Conservation (phyloP, 2,329 filamentous ascomycete genomes). For the Hymenoscyphus infarciens region DNA sequence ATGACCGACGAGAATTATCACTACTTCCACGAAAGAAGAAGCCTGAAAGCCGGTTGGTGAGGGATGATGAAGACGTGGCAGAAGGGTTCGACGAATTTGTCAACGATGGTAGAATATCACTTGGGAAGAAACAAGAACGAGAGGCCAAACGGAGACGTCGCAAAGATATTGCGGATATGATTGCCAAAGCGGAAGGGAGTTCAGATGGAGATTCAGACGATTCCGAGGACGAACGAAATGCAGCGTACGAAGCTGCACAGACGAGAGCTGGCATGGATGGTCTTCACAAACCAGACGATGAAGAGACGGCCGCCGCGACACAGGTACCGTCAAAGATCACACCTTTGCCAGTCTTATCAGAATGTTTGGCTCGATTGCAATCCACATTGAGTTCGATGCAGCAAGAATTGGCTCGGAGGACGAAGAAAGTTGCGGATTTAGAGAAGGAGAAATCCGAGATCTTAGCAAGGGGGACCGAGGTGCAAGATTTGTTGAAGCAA, state of each 20-base stretch:
- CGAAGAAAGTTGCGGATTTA: conserved; percentile 61
- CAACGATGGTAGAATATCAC: conserved; percentile 74
- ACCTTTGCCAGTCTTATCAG: conserved; percentile 69
- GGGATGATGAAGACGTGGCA: conserved; percentile 86
- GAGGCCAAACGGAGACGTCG: conserved; percentile 64
- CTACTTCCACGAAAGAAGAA: conserved; percentile 56
- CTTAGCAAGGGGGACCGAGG: conserved; percentile 66
- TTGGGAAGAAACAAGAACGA: conserved; percentile 75
- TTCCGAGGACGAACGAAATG: conserved; percentile 65
- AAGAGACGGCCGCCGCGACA: conserved; percentile 35
- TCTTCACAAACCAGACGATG: conserved; percentile 45
- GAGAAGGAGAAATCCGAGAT: conserved; percentile 67
- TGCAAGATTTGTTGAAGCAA: conserved; percentile 76
- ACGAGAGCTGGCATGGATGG: conserved; percentile 83
- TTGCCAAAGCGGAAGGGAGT: conserved; percentile 70
- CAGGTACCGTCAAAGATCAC: conserved; percentile 59
- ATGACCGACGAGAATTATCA: conserved; percentile 33
- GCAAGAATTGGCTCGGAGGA: conserved; percentile 55
- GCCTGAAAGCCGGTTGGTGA: conserved; percentile 69
- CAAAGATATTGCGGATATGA: conserved; percentile 78
- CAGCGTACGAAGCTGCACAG: conserved; percentile 84
- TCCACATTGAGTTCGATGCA: conserved; percentile 61
- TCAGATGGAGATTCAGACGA: conserved; percentile 64
- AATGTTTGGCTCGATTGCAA: conserved; percentile 62
- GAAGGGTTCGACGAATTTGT: conserved; percentile 94